A percentile compares a stretch with the other conserved stretches of the same genome.
phyloP scores from a whole-genome alignment of 1,284 basidiomycete genomes.

The Sporisorium graminicola region DNA sequence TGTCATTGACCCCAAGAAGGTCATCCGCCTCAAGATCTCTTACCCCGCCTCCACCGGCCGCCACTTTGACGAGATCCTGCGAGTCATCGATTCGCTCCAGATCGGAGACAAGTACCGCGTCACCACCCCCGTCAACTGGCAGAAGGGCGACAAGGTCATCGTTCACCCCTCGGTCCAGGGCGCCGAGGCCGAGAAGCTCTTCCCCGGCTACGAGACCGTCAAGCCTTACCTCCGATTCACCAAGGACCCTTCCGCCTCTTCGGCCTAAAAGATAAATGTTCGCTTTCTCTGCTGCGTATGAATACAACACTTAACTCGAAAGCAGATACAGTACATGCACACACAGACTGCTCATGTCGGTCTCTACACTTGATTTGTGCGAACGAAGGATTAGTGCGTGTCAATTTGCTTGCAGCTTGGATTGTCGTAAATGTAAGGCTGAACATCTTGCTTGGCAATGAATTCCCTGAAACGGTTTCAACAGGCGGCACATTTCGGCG shows the following conservation, averaged over 20 bases:
- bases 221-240: conserved; percentile 74
- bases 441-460: no score
- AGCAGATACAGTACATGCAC: neutral
- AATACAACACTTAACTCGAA: neutral
- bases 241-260: conserved; percentile 55
- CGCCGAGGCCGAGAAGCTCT: conserved; percentile 88
- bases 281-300: neutral
- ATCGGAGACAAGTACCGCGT: conserved; percentile 78
- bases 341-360: neutral
- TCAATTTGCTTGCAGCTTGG: neutral
- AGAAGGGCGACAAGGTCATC: conserved; percentile 91
- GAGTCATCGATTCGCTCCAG: conserved; percentile 88
- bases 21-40: conserved; percentile 81
- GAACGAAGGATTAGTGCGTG: neutral
- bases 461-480: no score
- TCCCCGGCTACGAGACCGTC: conserved; percentile 76
- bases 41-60: conserved; percentile 76
- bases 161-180: conserved; percentile 88
- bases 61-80: conserved; percentile 83
- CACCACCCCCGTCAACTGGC: conserved; percentile 89
- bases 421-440: no score
- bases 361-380: neutral
- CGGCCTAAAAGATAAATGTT: conserved; percentile 7
- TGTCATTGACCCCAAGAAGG: conserved; percentile 68
- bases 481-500: no score